These are phyloP conservation scores for Byssothecium circinans DNA, from an alignment of 2,329 filamentous ascomycete genomes.

Conservation along the genomic window DNA sequence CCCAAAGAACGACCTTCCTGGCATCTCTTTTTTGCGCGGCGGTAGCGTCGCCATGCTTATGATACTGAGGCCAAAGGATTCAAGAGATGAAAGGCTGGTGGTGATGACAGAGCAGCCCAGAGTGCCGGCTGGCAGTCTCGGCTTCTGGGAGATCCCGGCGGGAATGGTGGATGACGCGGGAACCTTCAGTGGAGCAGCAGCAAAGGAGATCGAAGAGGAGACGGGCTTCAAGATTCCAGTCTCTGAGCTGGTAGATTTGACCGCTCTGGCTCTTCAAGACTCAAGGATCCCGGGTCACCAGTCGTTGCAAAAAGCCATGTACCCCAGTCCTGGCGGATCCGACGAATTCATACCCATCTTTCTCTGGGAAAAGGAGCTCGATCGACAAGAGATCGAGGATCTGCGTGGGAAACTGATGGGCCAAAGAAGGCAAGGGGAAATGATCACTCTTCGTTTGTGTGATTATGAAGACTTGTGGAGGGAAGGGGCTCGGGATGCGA, in stretches of 20 bases:
- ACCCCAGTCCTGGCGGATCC: constrained; percentile 56
- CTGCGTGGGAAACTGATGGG: constrained; percentile 57
- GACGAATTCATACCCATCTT: constrained; percentile 61
- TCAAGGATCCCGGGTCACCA: constrained; percentile 23
- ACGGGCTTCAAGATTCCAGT: constrained; percentile 54
- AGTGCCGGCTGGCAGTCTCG: constrained; percentile 54
- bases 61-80: constrained; percentile 51
- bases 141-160: constrained; percentile 57
- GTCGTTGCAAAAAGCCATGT: constrained; percentile 51
- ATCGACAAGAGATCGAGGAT: constrained; percentile 49
- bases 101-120: constrained; percentile 59
- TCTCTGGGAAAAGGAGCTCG: constrained; percentile 54
- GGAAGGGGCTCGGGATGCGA: constrained; percentile 55
- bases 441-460: constrained; percentile 56
- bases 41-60: constrained; percentile 59
- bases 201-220: constrained; percentile 55
- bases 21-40: constrained; percentile 56
- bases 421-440: constrained; percentile 53
- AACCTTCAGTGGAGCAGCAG: background rate
- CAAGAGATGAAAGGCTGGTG: constrained; percentile 47
- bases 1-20: constrained; percentile 49
- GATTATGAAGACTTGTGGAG: constrained; percentile 54
- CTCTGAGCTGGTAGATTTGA: constrained; percentile 56
- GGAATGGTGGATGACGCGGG: constrained; percentile 54
- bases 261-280: constrained; percentile 47